Evolutionary conservation across 305 asterid genomes (phyloP), one percentile per base, ranked within the genome.

Genomic region (Fraxinus floribunda): DNA sequence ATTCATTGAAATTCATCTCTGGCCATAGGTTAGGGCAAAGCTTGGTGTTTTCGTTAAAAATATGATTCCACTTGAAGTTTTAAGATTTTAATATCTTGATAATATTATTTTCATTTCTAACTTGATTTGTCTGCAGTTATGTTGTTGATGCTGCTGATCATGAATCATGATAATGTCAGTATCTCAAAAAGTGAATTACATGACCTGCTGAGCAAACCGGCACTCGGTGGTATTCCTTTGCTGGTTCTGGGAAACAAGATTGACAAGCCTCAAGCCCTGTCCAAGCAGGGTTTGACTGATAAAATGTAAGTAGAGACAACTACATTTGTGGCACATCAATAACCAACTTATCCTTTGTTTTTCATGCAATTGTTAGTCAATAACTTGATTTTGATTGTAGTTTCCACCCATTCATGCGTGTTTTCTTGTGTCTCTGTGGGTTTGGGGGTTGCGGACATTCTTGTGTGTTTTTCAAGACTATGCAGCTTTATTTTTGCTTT

Each of bases 111-210:
- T 77, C 11, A 18, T 44, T 26, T 73, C 35, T 55, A 8, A 62
- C 76, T 32, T 83, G 30, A 34, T 76, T 84, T 71, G 77, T 73
- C 16, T 87, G 83, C 94, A 95, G 98, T 80, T 95, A 95, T 78
- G 97, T 95, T 74, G 99, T 94, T 78, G 99, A 95, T 89, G 98
- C 93, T 85, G 99, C 97, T 80, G 99, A n/a, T n/a, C n/a, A n/a
- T n/a, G n/a, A n/a, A 95, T 84, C 96, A 85, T 3, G 99, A 94
- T 36, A 94, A 95, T 86, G 83, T 94, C 44, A 93, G 89, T 86
- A 88, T 88, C 83, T 95, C 98, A 55, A 93, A 77, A 80, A 87
- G 92, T 77, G 99, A 95, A 86, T 91, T 95, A 78, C 99, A 95
- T 60, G 99, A 95, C 85, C 88, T 95, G 84, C 84, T 95, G 89